A percentile compares a stretch with the other conserved stretches of the same genome.
Evolutionary conservation across 2,329 filamentous ascomycete genomes (phyloP).

Genomic region (Cladosporium sp.): DNA sequence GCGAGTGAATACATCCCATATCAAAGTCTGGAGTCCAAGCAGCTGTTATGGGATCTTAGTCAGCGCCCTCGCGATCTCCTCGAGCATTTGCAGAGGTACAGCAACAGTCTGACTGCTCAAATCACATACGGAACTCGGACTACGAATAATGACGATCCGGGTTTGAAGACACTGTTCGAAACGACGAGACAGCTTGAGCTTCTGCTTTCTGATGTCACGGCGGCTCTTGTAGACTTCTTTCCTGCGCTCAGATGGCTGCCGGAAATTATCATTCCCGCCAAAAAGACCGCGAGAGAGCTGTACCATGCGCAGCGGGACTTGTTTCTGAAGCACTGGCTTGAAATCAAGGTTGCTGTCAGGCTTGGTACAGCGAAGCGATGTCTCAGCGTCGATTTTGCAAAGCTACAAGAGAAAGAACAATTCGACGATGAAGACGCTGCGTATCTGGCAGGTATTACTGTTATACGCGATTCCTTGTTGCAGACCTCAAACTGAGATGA

Average conservation of each 20-base stretch:
- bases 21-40: conserved; percentile 52
- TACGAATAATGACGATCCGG: conserved; percentile 36
- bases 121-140: conserved; percentile 44
- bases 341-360: not conserved
- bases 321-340: conserved; percentile 1
- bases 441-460: not conserved
- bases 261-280: conserved; percentile 24
- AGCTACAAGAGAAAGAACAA: conserved; percentile 14
- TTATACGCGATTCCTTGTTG: no score
- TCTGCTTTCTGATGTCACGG: conserved; percentile 36
- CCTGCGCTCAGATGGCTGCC: conserved; percentile 43
- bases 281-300: conserved; percentile 6
- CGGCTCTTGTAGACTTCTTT: conserved; percentile 43
- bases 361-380: not conserved
- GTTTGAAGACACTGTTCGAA: conserved; percentile 40
- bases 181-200: conserved; percentile 39
- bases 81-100: conserved; percentile 46
- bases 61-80: conserved; percentile 38
- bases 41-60: conserved; percentile 48
- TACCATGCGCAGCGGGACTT: conserved; percentile 3
- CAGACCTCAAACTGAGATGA: conserved; percentile 18
- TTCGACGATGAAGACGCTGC: conserved; percentile 16
- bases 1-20: conserved; percentile 47
- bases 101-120: conserved; percentile 44
- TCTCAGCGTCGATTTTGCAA: conserved; percentile 11